Conservation (phyloP, 805 yeast genomes). For the Kodamaea fukazawae region DNA sequence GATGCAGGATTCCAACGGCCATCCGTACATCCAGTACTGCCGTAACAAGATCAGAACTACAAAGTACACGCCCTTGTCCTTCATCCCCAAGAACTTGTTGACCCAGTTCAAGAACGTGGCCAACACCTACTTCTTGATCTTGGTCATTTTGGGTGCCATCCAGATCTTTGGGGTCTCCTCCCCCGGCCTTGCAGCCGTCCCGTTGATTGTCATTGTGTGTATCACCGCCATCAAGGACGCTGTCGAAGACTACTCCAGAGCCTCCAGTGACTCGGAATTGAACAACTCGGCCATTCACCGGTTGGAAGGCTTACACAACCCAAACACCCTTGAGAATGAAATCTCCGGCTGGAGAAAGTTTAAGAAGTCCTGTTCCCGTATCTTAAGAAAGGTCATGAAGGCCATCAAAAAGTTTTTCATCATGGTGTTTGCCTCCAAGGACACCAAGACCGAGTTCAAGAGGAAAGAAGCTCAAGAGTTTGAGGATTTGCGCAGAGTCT, state of each 20-base stretch:
- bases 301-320: conserved; percentile 52
- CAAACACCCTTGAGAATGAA: conserved; percentile 53
- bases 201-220: conserved; percentile 73
- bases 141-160: conserved; percentile 50
- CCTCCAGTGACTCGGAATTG: conserved; percentile 60
- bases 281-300: conserved; percentile 64
- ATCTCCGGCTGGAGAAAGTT: conserved; percentile 66
- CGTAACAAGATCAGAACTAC: conserved; percentile 62
- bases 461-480: conserved; percentile 17
- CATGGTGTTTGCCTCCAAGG: conserved; percentile 1
- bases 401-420: conserved; percentile 19
- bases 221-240: conserved; percentile 77
- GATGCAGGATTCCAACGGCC: conserved; percentile 23
- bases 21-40: conserved; percentile 42
- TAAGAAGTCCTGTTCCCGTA: conserved; percentile 48
- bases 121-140: conserved; percentile 53
- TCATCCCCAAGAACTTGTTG: conserved; percentile 53
- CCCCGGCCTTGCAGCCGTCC: conserved; percentile 77
- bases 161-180: conserved; percentile 66
- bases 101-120: conserved; percentile 60
- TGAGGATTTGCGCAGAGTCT: conserved; percentile 32
- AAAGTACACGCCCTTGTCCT: conserved; percentile 57
- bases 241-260: conserved; percentile 71
- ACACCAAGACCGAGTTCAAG: conserved; percentile 4
- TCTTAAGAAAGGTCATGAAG: neutral